These are phyloP conservation scores for Plantago major DNA, from an alignment of 257 asterid genomes.

Conservation along the genomic window DNA sequence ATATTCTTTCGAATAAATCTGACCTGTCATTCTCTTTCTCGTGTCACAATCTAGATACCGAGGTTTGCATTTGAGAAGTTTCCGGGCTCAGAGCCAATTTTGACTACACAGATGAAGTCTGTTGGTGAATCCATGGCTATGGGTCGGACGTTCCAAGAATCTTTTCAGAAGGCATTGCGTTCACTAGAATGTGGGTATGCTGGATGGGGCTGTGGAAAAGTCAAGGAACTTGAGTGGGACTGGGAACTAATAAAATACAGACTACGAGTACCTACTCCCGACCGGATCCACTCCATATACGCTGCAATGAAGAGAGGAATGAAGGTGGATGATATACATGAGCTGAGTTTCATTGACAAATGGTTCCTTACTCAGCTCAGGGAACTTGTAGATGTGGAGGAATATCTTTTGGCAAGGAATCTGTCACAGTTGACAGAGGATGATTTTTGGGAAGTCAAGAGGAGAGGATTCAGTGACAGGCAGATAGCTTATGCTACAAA, in stretches of 20 bases:
- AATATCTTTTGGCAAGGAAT: slow-evolving; percentile 46
- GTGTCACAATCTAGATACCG: slow-evolving; percentile 57
- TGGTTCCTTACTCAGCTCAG: slow-evolving; percentile 91
- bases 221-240: slow-evolving; percentile 89
- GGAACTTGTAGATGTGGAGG: slow-evolving; percentile 90
- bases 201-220: slow-evolving; percentile 90
- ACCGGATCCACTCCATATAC: slow-evolving; percentile 83
- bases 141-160: slow-evolving; percentile 96
- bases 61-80: slow-evolving; percentile 95
- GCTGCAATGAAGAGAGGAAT: slow-evolving; percentile 95
- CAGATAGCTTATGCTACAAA: slow-evolving; percentile 85
- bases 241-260: slow-evolving; percentile 73
- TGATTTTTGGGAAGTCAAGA: slow-evolving; percentile 89
- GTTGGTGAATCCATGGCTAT: slow-evolving; percentile 99
- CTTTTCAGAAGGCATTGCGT: slow-evolving; percentile 91
- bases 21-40: background rate
- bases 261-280: slow-evolving; percentile 87
- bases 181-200: slow-evolving; percentile 79
- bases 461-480: slow-evolving; percentile 92
- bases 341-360: slow-evolving; percentile 70
- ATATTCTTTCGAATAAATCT: background rate
- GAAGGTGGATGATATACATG: slow-evolving; percentile 84
- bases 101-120: slow-evolving; percentile 98
- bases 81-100: slow-evolving; percentile 94
- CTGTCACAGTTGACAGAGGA: slow-evolving; percentile 65